phyloP scores from a whole-genome alignment of 371 early-diverging fungal genomes.

The Coemansia linderi region DNA sequence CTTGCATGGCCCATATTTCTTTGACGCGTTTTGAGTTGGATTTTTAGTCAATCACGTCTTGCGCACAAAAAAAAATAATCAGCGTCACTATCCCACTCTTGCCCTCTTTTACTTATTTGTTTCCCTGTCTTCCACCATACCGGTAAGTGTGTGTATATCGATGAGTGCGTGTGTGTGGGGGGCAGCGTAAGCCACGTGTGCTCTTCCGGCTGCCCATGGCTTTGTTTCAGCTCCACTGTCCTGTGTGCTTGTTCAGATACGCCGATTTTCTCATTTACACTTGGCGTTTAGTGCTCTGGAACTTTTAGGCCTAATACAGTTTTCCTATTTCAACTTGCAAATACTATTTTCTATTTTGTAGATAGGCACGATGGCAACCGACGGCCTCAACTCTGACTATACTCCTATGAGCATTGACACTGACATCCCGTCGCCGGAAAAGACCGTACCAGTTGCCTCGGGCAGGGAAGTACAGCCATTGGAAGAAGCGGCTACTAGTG shows the following conservation, averaged over 20 bases:
- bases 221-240: background rate
- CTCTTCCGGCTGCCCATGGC: background rate
- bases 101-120: background rate
- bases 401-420: conserved; percentile 25
- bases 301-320: background rate
- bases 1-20: background rate
- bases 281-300: background rate
- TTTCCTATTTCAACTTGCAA: background rate
- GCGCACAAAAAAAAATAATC: background rate
- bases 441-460: conserved; percentile 21
- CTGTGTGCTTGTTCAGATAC: background rate
- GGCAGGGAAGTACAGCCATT: background rate
- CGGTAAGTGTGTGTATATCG: conserved; percentile 6
- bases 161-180: background rate
- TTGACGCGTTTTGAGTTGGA: background rate
- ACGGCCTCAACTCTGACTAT: conserved; percentile 2
- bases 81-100: too few relatives aligned
- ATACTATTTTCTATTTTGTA: background rate
- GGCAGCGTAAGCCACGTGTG: background rate
- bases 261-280: background rate
- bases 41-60: background rate
- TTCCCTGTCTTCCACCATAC: background rate
- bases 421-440: conserved; percentile 31
- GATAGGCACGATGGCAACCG: conserved; percentile 20
- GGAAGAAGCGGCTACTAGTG: background rate